phyloP scores from a whole-genome alignment of 495 filamentous ascomycete species.

The Talaromyces nanjingensis region DNA sequence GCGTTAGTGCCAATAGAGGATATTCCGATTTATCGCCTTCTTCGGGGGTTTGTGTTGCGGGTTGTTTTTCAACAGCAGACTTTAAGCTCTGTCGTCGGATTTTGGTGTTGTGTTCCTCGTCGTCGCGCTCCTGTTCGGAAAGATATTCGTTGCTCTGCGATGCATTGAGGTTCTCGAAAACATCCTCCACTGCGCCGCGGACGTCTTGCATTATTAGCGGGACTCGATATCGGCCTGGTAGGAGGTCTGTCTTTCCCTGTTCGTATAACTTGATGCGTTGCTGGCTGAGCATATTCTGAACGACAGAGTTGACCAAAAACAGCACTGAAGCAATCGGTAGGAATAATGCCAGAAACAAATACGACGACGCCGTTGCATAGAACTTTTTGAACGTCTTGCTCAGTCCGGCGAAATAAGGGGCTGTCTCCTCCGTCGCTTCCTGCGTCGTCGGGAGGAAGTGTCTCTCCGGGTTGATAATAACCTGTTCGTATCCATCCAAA shows the following conservation, averaged over 20 bases:
- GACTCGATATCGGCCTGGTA: slow-evolving; percentile 61
- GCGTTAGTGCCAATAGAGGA: slow-evolving; percentile 69
- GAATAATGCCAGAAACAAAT: slow-evolving; percentile 55
- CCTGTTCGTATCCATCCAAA: slow-evolving; percentile 62
- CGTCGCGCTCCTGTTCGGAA: slow-evolving; percentile 33
- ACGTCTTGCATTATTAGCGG: slow-evolving; percentile 69
- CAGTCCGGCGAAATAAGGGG: slow-evolving; percentile 22
- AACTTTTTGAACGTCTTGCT: slow-evolving; percentile 21
- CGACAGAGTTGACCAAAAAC: slow-evolving; percentile 66
- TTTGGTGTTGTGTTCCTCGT: slow-evolving; percentile 1
- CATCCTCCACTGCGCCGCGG: slow-evolving; percentile 63
- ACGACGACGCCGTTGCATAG: slow-evolving; percentile 44
- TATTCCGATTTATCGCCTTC: slow-evolving; percentile 20
- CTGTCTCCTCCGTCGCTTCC: background rate
- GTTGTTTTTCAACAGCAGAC: background rate
- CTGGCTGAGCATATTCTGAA: slow-evolving; percentile 66
- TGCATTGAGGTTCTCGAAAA: slow-evolving; percentile 62
- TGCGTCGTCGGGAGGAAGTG: slow-evolving; percentile 43
- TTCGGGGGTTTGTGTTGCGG: background rate
- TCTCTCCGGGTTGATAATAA: slow-evolving; percentile 63
- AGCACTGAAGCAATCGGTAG: slow-evolving; percentile 59
- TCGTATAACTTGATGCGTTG: slow-evolving; percentile 72
- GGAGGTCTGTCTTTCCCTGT: slow-evolving; percentile 56
- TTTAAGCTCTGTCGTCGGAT: background rate
- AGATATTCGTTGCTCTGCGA: slow-evolving; percentile 57